These are phyloP conservation scores for Thielaviopsis populi DNA, from an alignment of 2,329 filamentous ascomycete species.

Conservation along the genomic window DNA sequence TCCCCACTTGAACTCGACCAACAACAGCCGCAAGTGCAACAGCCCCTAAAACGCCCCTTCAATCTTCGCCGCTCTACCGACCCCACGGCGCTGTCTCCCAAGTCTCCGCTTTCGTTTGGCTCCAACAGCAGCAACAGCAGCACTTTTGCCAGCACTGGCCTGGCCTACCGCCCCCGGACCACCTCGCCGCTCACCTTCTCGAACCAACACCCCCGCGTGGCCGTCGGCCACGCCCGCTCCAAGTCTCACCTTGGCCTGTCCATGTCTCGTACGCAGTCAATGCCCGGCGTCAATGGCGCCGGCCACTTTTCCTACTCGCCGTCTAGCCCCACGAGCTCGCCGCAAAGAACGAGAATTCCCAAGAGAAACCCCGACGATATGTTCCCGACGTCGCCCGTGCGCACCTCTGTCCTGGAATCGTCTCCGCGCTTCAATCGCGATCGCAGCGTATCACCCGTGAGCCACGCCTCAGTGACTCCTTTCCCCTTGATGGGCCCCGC, in stretches of 20 bases:
- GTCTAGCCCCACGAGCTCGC: slow-evolving; percentile 39
- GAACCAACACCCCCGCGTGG: neutral
- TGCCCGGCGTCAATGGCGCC: slow-evolving; percentile 46
- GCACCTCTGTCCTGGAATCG: slow-evolving; percentile 39
- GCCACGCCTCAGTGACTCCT: slow-evolving; percentile 21
- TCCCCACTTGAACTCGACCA: slow-evolving; percentile 28
- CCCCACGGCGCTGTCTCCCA: slow-evolving; percentile 37
- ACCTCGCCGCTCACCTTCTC: slow-evolving; percentile 40
- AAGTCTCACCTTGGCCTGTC: slow-evolving; percentile 24
- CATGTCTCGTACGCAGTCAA: slow-evolving; percentile 49
- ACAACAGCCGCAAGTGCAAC: neutral
- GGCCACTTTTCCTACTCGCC: slow-evolving; percentile 43
- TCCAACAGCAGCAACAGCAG: slow-evolving; percentile 28
- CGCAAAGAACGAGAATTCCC: slow-evolving; percentile 36
- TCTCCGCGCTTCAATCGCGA: slow-evolving; percentile 35
- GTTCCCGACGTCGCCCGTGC: slow-evolving; percentile 39
- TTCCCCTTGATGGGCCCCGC: slow-evolving; percentile 7
- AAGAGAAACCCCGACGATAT: slow-evolving; percentile 45
- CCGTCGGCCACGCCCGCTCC: slow-evolving; percentile 12
- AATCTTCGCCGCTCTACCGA: slow-evolving; percentile 45
- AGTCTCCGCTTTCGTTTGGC: slow-evolving; percentile 29
- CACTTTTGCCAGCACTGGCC: slow-evolving; percentile 18
- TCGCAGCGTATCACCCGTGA: slow-evolving; percentile 35
- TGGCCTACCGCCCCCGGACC: slow-evolving; percentile 44
- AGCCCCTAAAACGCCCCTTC: slow-evolving; percentile 34